Base-by-base conservation (phyloP, 192 early-diverging fungal species). In the Spizellomyces punctatus region DNA sequence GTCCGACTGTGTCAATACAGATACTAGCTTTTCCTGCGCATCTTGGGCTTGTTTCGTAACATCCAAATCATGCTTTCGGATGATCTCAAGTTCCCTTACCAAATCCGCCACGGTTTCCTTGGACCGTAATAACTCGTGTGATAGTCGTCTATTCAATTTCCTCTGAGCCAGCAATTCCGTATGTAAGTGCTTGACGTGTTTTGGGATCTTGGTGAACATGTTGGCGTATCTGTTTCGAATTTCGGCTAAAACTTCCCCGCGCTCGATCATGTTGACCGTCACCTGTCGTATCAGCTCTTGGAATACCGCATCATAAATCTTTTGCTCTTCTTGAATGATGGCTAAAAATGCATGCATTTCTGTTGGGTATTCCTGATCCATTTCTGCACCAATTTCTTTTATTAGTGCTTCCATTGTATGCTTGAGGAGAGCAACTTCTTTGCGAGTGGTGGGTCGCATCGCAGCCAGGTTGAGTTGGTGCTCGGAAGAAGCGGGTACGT, bases 281-380 rank as follows among this genome's bases (percentile, higher is more conserved):
- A 85, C 85, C 70, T 88, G 86, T 21, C 86, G 78, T 22, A 86
- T 82, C 44, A 88, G 56, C 64, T 88, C 86, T 44, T 66, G 48
- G 54, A 88, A 86, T 4, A 88, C 86, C 5, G 81, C 70, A 71
- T 88, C 83, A 74, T 88, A 88, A 67, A 88, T 85, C 66, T 85
- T 79, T 67, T 88, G 83, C 72, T 88, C 86, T 65, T 88, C 82
- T 44, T 77, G 72, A 22, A 87, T 87, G 41, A 87, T 75, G 43
- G 72, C 73, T 44, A 88, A 64, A 57, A 88, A 87, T 5, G 83
- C 77, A 58, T 87, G 85, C 81, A 88, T 84, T 59, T 88, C 86
- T 16, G 86, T 86, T 1, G 86, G 86, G 63, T 87, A 87, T 54
- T 73, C 78, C 36, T 79, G 19, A 19, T 84, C 82, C 10, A 63